A percentile compares a stretch with the other conserved stretches of the same genome.
These are phyloP conservation scores for Saccharomycopsis sp. DNA, from an alignment of 805 yeast species.

Conservation along the genomic window DNA sequence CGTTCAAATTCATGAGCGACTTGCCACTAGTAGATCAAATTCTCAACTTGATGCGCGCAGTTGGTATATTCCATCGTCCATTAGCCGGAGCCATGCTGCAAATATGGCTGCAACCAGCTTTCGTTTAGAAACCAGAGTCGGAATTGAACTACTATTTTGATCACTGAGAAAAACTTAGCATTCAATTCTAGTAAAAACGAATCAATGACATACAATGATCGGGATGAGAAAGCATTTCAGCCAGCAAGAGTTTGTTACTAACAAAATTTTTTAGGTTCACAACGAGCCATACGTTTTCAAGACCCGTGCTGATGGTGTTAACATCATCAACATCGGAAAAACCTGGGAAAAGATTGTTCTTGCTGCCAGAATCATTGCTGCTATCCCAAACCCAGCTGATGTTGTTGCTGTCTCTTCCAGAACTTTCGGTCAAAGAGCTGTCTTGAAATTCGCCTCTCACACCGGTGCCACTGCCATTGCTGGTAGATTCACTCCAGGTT, in stretches of 20 bases:
- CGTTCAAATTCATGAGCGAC: too few relatives aligned
- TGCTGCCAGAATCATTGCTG: constrained; percentile 99
- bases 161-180: too few relatives aligned
- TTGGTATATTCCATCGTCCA: too few relatives aligned
- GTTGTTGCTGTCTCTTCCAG: constrained; percentile 98
- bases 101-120: too few relatives aligned
- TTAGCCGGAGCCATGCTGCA: too few relatives aligned
- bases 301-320: constrained; percentile 99
- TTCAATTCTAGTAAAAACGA: too few relatives aligned
- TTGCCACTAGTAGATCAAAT: too few relatives aligned
- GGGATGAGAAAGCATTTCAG: too few relatives aligned
- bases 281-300: constrained; percentile 94
- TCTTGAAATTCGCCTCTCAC: constrained; percentile 98
- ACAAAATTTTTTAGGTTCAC: constrained; percentile 58
- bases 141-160: too few relatives aligned
- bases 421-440: constrained; percentile 99
- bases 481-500: constrained; percentile 99
- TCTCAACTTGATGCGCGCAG: too few relatives aligned
- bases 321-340: constrained; percentile 96
- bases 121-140: too few relatives aligned
- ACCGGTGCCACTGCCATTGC: constrained; percentile 99
- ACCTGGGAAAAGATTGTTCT: constrained; percentile 99
- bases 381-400: constrained; percentile 97
- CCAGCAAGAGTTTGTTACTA: not conserved
- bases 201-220: too few relatives aligned